A percentile compares a stretch with the other conserved stretches of the same genome.
These are phyloP conservation scores for Eurotiales sp. DNA, from an alignment of 2,329 filamentous ascomycete genomes.

Conservation along the genomic window DNA sequence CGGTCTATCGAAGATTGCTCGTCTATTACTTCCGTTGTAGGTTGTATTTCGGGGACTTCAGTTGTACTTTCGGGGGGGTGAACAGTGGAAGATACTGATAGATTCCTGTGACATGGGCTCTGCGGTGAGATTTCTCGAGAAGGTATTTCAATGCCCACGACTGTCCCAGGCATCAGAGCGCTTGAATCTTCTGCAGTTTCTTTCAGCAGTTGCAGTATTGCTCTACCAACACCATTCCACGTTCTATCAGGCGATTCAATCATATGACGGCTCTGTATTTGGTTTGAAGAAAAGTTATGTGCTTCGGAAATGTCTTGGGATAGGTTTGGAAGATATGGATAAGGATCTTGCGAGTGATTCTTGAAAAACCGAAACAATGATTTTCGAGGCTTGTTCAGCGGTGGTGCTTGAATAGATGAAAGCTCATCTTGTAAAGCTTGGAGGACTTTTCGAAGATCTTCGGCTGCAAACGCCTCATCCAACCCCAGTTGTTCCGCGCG, in stretches of 20 bases:
- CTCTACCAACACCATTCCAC: constrained; percentile 49
- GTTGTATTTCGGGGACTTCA: constrained; percentile 1
- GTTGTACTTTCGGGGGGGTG: constrained; percentile 9
- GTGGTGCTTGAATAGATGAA: constrained; percentile 50
- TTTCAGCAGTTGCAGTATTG: constrained; percentile 43
- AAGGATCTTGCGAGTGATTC: constrained; percentile 50
- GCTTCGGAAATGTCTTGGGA: constrained; percentile 26
- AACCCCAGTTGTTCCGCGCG: constrained; percentile 56
- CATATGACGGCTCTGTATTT: constrained; percentile 30
- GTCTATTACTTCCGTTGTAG: constrained; percentile 23
- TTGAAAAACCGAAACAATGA: constrained; percentile 51
- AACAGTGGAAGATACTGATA: constrained; percentile 11
- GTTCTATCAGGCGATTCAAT: constrained; percentile 31
- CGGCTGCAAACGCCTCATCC: constrained; percentile 52
- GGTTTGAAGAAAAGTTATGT: constrained; percentile 15
- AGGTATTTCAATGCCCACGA: constrained; percentile 42
- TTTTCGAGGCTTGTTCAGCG: constrained; percentile 46
- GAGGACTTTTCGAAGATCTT: constrained; percentile 50
- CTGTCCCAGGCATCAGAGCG: constrained; percentile 32
- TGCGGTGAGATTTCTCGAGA: constrained; percentile 6
- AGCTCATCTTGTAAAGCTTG: constrained; percentile 52
- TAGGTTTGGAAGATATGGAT: constrained; percentile 42
- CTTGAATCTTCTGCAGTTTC: constrained; percentile 35
- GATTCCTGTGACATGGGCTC: constrained; percentile 13
- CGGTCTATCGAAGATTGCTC: constrained; percentile 34